These are phyloP conservation scores for Fusarium sp. DNA, from an alignment of 2,329 filamentous ascomycete species.

Conservation along the genomic window DNA sequence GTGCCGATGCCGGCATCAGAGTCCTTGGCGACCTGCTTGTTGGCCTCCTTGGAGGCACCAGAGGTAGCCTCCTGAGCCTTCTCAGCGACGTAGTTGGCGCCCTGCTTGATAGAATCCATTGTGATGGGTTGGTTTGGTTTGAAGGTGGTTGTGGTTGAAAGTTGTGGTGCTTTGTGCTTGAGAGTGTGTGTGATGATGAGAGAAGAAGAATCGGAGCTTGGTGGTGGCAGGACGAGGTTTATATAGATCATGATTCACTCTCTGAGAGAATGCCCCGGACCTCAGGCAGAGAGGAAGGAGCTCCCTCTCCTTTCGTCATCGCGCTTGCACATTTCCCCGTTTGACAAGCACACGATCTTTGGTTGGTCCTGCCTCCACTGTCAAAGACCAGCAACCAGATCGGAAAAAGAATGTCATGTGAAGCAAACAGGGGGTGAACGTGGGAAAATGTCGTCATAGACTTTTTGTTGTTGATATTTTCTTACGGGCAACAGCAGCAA, in stretches of 20 bases:
- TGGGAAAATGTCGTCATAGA: slow-evolving; percentile 38
- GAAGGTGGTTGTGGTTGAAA: slow-evolving; percentile 23
- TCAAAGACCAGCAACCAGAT: neutral
- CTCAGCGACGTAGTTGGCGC: slow-evolving; percentile 75
- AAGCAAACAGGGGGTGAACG: slow-evolving; percentile 2
- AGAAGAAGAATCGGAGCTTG: neutral
- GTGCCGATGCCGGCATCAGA: slow-evolving; percentile 63
- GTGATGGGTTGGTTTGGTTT: slow-evolving; percentile 43
- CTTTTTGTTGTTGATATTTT: slow-evolving; percentile 3
- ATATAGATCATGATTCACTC: slow-evolving; percentile 30
- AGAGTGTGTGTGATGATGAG: slow-evolving; percentile 19
- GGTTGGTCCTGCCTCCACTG: neutral
- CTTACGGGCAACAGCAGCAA: neutral
- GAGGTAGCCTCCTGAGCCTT: slow-evolving; percentile 67
- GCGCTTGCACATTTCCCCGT: slow-evolving; percentile 9
- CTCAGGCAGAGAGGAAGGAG: neutral
- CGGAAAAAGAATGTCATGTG: slow-evolving; percentile 30
- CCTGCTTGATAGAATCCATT: slow-evolving; percentile 70
- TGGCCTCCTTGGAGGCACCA: slow-evolving; percentile 74
- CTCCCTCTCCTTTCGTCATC: slow-evolving; percentile 14
- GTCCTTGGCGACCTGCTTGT: slow-evolving; percentile 77
- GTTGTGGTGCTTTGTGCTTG: slow-evolving; percentile 13
- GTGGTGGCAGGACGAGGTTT: slow-evolving; percentile 22
- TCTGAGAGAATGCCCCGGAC: neutral
- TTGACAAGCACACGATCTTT: slow-evolving; percentile 9